phyloP scores from a whole-genome alignment of 2,329 filamentous ascomycete species.

The Tolypocladium ophioglossoides region DNA sequence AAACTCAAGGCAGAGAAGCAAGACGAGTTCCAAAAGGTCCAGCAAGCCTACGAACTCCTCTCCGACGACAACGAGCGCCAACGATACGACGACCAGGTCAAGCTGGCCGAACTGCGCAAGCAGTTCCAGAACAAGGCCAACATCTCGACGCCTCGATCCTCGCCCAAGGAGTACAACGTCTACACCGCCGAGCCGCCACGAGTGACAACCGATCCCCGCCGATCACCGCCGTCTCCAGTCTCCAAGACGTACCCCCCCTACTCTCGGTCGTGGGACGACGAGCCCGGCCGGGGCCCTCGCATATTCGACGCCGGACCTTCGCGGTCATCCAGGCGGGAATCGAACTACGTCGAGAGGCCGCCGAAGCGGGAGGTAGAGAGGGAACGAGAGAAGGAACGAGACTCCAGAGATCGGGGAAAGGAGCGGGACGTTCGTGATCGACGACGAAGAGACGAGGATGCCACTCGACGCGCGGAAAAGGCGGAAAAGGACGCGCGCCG shows the following conservation, averaged over 20 bases:
- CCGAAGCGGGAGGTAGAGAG: slow-evolving; percentile 32
- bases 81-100: slow-evolving; percentile 69
- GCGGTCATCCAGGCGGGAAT: slow-evolving; percentile 31
- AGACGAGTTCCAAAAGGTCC: slow-evolving; percentile 84
- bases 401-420: slow-evolving; percentile 6
- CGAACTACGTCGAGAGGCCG: slow-evolving; percentile 36
- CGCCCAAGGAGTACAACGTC: slow-evolving; percentile 33
- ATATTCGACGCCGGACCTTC: slow-evolving; percentile 30
- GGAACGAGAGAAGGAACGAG: slow-evolving; percentile 16
- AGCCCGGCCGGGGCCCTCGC: slow-evolving; percentile 24
- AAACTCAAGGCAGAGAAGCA: slow-evolving; percentile 66
- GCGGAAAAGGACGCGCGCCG: slow-evolving; percentile 21
- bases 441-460: slow-evolving; percentile 11
- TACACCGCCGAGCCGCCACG: slow-evolving; percentile 35
- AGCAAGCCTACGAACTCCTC: slow-evolving; percentile 86
- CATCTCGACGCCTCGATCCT: slow-evolving; percentile 31
- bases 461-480: slow-evolving; percentile 18
- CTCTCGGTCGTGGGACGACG: slow-evolving; percentile 37
- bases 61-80: slow-evolving; percentile 62
- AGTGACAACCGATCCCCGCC: background rate
- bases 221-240: slow-evolving; percentile 13
- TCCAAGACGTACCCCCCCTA: slow-evolving; percentile 22
- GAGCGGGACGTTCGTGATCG: slow-evolving; percentile 13
- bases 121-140: slow-evolving; percentile 33
- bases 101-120: slow-evolving; percentile 54